Conservation (phyloP, 495 filamentous ascomycete species). For the Lichina pygmaea region DNA sequence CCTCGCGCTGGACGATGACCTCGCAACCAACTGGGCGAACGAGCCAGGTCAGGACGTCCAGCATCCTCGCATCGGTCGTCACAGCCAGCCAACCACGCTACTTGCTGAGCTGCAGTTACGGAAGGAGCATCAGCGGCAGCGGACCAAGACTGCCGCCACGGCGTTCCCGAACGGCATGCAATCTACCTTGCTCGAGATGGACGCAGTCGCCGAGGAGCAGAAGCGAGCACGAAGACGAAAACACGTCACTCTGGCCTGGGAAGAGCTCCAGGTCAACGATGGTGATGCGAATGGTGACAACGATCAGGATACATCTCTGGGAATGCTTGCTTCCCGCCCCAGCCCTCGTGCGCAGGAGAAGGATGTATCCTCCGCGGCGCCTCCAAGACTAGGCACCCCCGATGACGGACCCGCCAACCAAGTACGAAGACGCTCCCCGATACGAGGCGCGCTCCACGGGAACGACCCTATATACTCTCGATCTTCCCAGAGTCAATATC, state of each 20-base stretch:
- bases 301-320: conserved; percentile 64
- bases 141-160: conserved; percentile 39
- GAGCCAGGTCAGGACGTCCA: conserved; percentile 11
- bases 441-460: not conserved
- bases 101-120: conserved; percentile 77
- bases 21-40: conserved; percentile 7
- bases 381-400: not conserved
- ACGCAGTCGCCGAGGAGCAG: conserved; percentile 72
- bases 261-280: conserved; percentile 16
- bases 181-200: conserved; percentile 71
- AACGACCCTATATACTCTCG: not conserved
- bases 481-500: not conserved
- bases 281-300: conserved; percentile 20
- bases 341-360: not conserved
- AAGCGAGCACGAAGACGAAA: conserved; percentile 44
- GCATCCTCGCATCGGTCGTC: conserved; percentile 22
- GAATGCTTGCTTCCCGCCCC: conserved; percentile 22
- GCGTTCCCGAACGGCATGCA: conserved; percentile 53
- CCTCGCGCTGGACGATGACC: conserved; percentile 7
- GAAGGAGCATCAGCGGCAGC: conserved; percentile 55
- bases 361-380: not conserved
- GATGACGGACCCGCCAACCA: not conserved
- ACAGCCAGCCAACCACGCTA: conserved; percentile 48
- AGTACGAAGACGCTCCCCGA: not conserved
- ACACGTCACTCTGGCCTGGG: conserved; percentile 73